phyloP scores from a whole-genome alignment of 805 yeast genomes.

The Cyberlindnera mississippiensis region DNA sequence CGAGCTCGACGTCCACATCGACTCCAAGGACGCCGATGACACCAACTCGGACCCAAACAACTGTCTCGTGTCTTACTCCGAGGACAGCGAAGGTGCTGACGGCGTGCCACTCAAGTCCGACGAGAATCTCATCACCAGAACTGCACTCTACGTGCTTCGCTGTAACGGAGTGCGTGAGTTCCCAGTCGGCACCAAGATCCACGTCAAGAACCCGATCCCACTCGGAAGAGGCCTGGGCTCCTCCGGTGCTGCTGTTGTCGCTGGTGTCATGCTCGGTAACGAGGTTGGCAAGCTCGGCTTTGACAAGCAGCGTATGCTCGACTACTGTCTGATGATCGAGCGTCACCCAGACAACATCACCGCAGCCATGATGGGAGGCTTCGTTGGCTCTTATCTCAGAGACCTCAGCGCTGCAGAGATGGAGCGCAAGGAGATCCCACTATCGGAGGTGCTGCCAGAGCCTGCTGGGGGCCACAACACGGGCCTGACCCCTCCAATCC shows the following conservation, averaged over 20 bases:
- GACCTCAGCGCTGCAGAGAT: constrained; percentile 70
- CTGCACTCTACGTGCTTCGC: constrained; percentile 87
- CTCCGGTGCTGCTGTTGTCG: constrained; percentile 97
- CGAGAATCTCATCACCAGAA: constrained; percentile 82
- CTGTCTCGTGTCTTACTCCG: constrained; percentile 65
- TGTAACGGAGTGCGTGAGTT: constrained; percentile 73
- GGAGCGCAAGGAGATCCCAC: constrained; percentile 75
- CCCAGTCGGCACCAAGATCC: constrained; percentile 79
- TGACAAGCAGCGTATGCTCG: constrained; percentile 78
- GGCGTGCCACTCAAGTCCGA: constrained; percentile 77
- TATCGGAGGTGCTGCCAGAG: constrained; percentile 78
- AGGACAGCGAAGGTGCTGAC: constrained; percentile 69
- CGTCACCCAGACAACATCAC: constrained; percentile 98
- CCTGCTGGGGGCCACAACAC: constrained; percentile 69
- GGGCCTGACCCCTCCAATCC: constrained; percentile 68
- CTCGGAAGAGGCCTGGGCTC: constrained; percentile 97
- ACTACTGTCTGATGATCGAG: constrained; percentile 94
- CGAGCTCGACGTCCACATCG: constrained; percentile 64
- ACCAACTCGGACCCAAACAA: constrained; percentile 63
- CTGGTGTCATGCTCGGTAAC: constrained; percentile 88
- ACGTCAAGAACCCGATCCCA: constrained; percentile 88
- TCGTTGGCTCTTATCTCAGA: constrained; percentile 90
- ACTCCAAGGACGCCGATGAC: constrained; percentile 40
- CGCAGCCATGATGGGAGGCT: constrained; percentile 99
- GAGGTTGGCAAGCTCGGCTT: constrained; percentile 73